These are phyloP conservation scores for Umbelopsis sp. DNA, from an alignment of 192 early-diverging fungal genomes.

Conservation along the genomic window DNA sequence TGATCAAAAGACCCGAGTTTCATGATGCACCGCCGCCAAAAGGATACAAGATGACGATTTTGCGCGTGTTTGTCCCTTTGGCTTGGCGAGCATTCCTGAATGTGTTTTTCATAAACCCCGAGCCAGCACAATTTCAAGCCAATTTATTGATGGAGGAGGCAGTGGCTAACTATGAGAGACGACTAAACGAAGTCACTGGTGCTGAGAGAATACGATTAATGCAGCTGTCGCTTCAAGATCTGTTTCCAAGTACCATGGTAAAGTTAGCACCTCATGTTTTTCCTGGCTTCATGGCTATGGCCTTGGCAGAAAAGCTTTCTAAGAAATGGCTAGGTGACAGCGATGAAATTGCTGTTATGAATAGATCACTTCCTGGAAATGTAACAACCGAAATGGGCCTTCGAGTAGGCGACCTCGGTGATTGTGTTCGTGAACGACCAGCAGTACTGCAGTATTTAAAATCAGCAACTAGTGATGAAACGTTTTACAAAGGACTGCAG, in stretches of 20 bases:
- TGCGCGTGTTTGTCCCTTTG: not conserved
- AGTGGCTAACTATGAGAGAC: not conserved
- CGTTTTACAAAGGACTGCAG: not conserved
- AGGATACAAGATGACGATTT: not conserved
- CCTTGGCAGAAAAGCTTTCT: not conserved
- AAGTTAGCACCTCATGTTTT: not conserved
- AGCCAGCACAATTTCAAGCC: not conserved
- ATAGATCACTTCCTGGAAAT: not conserved
- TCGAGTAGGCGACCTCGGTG: conserved; percentile 3
- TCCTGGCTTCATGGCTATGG: not conserved
- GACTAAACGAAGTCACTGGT: not conserved
- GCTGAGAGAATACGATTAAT: not conserved
- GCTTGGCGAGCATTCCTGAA: not conserved
- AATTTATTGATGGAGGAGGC: not conserved
- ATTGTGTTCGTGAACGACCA: not conserved
- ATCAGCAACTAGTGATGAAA: not conserved
- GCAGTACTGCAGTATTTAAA: not conserved
- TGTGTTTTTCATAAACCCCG: not conserved
- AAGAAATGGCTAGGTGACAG: not conserved
- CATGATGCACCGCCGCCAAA: not conserved
- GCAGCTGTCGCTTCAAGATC: not conserved
- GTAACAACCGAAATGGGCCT: conserved; percentile 17
- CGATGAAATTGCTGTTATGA: not conserved
- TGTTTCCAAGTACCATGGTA: not conserved
- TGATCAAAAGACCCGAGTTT: not conserved